A percentile compares a stretch with the other conserved stretches of the same genome.
phyloP scores from a whole-genome alignment of 495 filamentous ascomycete species.

The Amniculicola lignicola region DNA sequence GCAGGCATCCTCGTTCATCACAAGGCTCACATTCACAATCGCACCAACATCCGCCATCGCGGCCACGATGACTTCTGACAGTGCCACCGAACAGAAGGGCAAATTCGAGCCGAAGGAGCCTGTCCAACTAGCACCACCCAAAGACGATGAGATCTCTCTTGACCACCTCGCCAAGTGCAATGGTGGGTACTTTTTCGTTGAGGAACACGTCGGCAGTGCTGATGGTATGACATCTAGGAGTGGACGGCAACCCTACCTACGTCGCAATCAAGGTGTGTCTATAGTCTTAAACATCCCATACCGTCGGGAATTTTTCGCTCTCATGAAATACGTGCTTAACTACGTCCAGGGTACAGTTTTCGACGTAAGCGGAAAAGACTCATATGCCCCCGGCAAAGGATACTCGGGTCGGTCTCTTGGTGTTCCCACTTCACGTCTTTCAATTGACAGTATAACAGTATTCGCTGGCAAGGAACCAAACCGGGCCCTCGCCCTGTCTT shows the following conservation, averaged over 20 bases:
- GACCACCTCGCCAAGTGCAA: conserved; percentile 77
- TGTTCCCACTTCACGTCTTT: no score
- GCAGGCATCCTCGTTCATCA: no score
- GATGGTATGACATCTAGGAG: no score
- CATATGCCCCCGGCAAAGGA: conserved; percentile 76
- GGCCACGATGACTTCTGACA: no score
- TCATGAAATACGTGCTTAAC: not conserved
- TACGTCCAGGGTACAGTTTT: conserved; percentile 72
- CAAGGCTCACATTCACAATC: no score
- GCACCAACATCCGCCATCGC: no score
- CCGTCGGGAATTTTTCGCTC: not conserved
- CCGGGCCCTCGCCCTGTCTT: conserved; percentile 79
- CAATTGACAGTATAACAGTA: conserved; percentile 59
- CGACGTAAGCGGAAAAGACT: conserved; percentile 81
- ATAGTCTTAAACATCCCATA: not conserved
- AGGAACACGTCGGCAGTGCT: no score
- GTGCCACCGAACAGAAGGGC: conserved; percentile 52
- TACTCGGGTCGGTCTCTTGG: conserved; percentile 67
- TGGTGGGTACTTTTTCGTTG: conserved; percentile 55
- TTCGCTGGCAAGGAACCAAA: conserved; percentile 96
- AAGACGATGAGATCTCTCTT: conserved; percentile 73
- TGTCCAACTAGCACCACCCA: conserved; percentile 78
- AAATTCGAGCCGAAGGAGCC: conserved; percentile 79
- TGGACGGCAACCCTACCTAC: conserved; percentile 68
- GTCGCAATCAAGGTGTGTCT: conserved; percentile 82